Evolutionary conservation across 2,329 filamentous ascomycete genomes (phyloP), one percentile per base, ranked within the genome.

Genomic region (Aulographum hederae): DNA sequence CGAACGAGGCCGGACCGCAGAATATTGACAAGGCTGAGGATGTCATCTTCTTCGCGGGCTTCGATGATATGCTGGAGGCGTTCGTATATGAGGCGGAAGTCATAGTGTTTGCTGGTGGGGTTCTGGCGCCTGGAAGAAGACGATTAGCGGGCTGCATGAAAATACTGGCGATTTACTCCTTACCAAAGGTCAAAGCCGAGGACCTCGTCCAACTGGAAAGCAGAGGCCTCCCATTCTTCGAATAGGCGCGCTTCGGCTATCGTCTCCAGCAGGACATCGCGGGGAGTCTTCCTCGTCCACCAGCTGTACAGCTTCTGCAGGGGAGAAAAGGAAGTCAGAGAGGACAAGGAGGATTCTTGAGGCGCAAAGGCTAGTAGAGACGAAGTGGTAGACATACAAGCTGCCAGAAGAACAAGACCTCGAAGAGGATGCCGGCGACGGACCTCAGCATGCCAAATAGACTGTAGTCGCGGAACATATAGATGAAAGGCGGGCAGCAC

Each of bases 171-270:
- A n/a, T n/a, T n/a, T n/a, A n/a, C n/a, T 26, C 4, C 28, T 36
- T 57, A 79, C 80, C 80, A 93, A 38, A 84, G 53, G 53, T 91
- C 80, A 41, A 84, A 70, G 26, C 75, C 75, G n/a, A 84, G 63
- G 13, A 80, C 60, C 44, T 77, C 75, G 51, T 93, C 85, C n/a
- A 93, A 65, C 44, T 79, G 69, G 39, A 78, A 67, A 2, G 84
- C 81, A n/a, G 77, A 73, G 40, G 75, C 73, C 48, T 86, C 76
- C 82, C 84, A 94, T 48, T 89, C 77, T 46, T 89, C 79, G 47
- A 77, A 92, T 17, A 67, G 64, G 39, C 70, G 62, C 13, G 81
- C 78, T 36, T 70, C 65, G 32, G 63, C 64, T 30, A 91, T 59
- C 16, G 64, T 58, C 37, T 77, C 65, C 27, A 77, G 62, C 57